Evolutionary conservation across 768 basidiomycete genomes (phyloP), one percentile per base, ranked within the genome.

Genomic region (Tulasnella sp.): DNA sequence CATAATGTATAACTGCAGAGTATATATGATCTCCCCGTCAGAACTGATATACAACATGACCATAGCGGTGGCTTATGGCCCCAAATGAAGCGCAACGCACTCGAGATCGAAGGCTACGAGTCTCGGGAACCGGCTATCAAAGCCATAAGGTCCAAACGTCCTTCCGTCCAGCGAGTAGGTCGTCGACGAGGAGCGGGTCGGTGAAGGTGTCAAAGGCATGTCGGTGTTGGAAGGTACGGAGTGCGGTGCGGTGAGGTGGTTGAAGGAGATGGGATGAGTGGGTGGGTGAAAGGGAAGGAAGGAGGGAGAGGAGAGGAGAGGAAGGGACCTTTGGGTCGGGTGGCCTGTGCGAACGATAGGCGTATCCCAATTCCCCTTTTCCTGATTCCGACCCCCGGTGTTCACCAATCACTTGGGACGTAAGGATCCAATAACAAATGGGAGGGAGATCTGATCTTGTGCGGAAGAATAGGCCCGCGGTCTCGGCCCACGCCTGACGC

Each of bases 91-190:
- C 5, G 34, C 5, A n/a, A 68, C 79, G 52, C 69, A 90, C 84
- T 92, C 89, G 15, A 92, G 73, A 66, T 93, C 90, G 68, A 92
- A 90, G 2, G 83, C 87, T 23, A 90, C 73, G 30, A 87, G 77
- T 65, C 80, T 76, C 0, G 86, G 87, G 27, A 80, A 70, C 65
- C 68, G 59, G 30, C 41, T 48, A 9, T 44, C 60, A 21, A 48
- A 23, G 27, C 19, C 19, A 29, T 23, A 23, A n/a, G 47, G 27
- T 7, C 21, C 47, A 21, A 48, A 29, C 11, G 47, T 48, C 47
- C 27, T 48, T 48, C n/a, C 47, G 47, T 48, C 27, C 27, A n/a
- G 47, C 19, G 47, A 48, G n/a, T 48, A 48, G 21, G 47, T 24
- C n/a, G 47, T 24, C n/a, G 34, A 38, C 34, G 34, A 38, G 5